Conservation (phyloP, 139 green algal species). For the Micromonas commoda region DNA sequence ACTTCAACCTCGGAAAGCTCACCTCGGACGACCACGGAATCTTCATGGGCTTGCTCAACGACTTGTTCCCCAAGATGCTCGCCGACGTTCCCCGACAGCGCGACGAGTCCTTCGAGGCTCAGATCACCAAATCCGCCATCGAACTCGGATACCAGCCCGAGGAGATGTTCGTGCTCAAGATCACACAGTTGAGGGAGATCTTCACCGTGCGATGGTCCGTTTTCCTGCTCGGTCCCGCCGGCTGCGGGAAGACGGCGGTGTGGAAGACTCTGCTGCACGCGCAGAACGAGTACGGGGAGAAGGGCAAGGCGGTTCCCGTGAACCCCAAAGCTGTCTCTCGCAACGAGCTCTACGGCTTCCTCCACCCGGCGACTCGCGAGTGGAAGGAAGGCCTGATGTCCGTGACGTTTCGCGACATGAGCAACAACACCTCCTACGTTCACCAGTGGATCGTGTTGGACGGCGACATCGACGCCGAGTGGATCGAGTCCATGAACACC, state of each 20-base stretch:
- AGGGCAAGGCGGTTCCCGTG: constrained; percentile 60
- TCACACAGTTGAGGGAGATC: constrained; percentile 75
- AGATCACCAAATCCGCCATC: constrained; percentile 44
- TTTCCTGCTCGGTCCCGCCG: constrained; percentile 76
- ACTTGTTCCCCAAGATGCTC: constrained; percentile 56
- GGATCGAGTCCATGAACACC: constrained; percentile 85
- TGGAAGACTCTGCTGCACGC: constrained; percentile 72
- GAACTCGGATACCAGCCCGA: constrained; percentile 44
- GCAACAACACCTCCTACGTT: constrained; percentile 57
- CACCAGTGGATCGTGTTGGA: constrained; percentile 73
- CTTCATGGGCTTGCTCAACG: constrained; percentile 73
- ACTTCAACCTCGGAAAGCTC: constrained; percentile 86
- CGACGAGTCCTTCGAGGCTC: constrained; percentile 73
- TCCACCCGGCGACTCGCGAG: constrained; percentile 68
- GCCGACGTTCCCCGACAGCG: constrained; percentile 57
- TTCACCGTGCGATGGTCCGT: constrained; percentile 72
- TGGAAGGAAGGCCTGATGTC: constrained; percentile 79
- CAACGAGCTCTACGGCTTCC: constrained; percentile 67
- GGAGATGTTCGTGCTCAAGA: constrained; percentile 74
- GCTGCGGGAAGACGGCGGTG: constrained; percentile 79
- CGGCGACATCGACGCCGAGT: constrained; percentile 76
- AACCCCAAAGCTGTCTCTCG: constrained; percentile 69
- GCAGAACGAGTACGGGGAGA: constrained; percentile 69
- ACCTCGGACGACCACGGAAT: constrained; percentile 76
- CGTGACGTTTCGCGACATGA: constrained; percentile 62